These are phyloP conservation scores for Metarhizium brunneum DNA, from an alignment of 2,329 filamentous ascomycete species.

Conservation along the genomic window DNA sequence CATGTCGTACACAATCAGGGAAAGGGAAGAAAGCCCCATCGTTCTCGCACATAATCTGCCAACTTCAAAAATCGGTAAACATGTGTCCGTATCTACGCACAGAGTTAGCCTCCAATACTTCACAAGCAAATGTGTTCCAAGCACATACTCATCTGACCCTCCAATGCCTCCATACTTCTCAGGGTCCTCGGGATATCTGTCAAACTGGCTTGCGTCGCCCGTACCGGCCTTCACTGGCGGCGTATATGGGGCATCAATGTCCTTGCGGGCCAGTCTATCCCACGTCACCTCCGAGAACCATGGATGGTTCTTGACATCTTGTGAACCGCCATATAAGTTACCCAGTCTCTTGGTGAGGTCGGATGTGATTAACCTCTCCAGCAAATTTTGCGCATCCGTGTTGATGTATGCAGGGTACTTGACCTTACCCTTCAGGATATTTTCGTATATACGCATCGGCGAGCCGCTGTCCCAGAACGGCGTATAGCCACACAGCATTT, in stretches of 20 bases:
- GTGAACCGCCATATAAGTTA: slow-evolving; percentile 82
- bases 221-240: slow-evolving; percentile 89
- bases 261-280: slow-evolving; percentile 88
- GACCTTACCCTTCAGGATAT: slow-evolving; percentile 89
- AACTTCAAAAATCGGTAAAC: slow-evolving; percentile 62
- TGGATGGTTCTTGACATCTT: slow-evolving; percentile 88
- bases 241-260: slow-evolving; percentile 96
- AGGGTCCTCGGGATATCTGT: slow-evolving; percentile 94
- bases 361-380: slow-evolving; percentile 86
- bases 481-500: slow-evolving; percentile 98
- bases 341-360: slow-evolving; percentile 92
- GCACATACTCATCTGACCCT: slow-evolving; percentile 73
- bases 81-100: slow-evolving; percentile 56
- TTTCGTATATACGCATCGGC: slow-evolving; percentile 99
- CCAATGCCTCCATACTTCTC: slow-evolving; percentile 71
- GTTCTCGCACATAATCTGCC: not conserved
- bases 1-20: not conserved
- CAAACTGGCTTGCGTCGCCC: slow-evolving; percentile 94
- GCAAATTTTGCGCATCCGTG: slow-evolving; percentile 83
- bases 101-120: slow-evolving; percentile 9
- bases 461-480: slow-evolving; percentile 98
- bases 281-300: slow-evolving; percentile 99
- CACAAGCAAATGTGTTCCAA: not conserved
- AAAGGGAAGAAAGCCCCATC: not conserved
- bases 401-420: slow-evolving; percentile 97